Evolutionary conservation across 1,284 basidiomycete species (phyloP), one percentile per base, ranked within the genome.

Genomic region (Cutaneotrichosporon arboriforme): DNA sequence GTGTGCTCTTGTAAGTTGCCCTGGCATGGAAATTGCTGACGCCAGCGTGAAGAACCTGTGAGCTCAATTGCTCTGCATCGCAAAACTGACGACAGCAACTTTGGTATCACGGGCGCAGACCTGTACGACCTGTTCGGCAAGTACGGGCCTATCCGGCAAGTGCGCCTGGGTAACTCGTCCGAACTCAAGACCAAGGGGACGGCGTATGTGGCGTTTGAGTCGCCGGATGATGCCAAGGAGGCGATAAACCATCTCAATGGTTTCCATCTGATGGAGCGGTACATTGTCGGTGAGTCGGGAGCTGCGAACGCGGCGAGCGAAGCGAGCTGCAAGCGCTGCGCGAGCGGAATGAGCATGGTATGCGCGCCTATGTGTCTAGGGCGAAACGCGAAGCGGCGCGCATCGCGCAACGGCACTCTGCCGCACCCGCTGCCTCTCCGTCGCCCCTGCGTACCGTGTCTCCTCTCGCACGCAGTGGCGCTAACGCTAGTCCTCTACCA

Each of bases 121-220:
- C 77, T 97, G 60, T 97, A 97, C 75, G 94, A 98, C 76, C 81
- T 98, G 54, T 98, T 98, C 69, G 94, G 93, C 51, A 88, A 91
- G 59, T 98, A 98, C 78, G 94, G 94, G 40, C 89, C 89, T 62
- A 91, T 98, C 67, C 85, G 94, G 40, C 94, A 98, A 75, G 87
- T 98, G 63, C 84, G 94, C 51, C 83, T 97, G 61, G 94, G 94
- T 43, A 92, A 85, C 62, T 89, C 93, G 66, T 79, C 81, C 54
- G 62, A 64, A n/a, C 59, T 73, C 44, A 97, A 97, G 77, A 89
- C 91, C 23, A 90, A 88, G 67, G 94, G 94, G 18, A 97, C 94
- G 12, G 96, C 94, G 0, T 98, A 94, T 69, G 88, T 98, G 13
- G 90, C 74, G 21, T 76, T 64, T 54, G 74, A 76, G 52, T 63